Percentiles rank a stretch among this genome's conserved stretches.
These are phyloP conservation scores for Ilex aquifolium DNA, from an alignment of 257 asterid genomes.

Conservation along the genomic window DNA sequence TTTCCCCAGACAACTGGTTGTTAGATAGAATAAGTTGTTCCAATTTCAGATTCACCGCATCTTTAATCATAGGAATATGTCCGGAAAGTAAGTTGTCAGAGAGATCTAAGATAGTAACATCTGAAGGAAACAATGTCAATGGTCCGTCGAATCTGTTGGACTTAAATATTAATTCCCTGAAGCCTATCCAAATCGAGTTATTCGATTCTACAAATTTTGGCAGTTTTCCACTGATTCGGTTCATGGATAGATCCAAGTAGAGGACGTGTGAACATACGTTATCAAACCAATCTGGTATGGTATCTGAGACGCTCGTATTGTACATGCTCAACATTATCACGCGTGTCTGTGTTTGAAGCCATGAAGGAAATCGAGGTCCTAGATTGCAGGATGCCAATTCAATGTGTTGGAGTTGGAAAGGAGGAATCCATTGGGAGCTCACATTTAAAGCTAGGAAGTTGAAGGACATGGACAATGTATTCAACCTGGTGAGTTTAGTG, in stretches of 20 bases:
- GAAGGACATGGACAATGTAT: constrained; percentile 1
- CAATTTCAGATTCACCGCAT: constrained; percentile 1
- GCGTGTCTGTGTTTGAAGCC: constrained; percentile 14
- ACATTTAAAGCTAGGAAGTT: neutral
- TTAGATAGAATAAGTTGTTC: constrained; percentile 6
- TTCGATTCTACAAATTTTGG: constrained; percentile 9
- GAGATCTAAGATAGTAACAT: constrained; percentile 5
- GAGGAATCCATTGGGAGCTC: constrained; percentile 22
- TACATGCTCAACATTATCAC: constrained; percentile 6
- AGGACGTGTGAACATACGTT: neutral
- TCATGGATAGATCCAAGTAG: constrained; percentile 17
- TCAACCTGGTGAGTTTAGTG: constrained; percentile 1
- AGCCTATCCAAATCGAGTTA: neutral
- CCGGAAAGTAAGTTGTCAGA: constrained; percentile 9
- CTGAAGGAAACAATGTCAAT: constrained; percentile 1
- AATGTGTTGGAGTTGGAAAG: constrained; percentile 16
- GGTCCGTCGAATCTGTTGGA: constrained; percentile 16
- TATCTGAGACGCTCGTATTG: constrained; percentile 16
- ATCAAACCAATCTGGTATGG: constrained; percentile 19
- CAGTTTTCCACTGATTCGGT: constrained; percentile 12
- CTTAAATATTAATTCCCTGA: constrained; percentile 8
- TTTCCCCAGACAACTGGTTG: constrained; percentile 8
- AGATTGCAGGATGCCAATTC: constrained; percentile 8
- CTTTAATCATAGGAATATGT: neutral
- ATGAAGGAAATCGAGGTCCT: constrained; percentile 20